Evolutionary conservation across 768 basidiomycete genomes (phyloP), one percentile per base, ranked within the genome.

Genomic region (Boletus coccyginus): DNA sequence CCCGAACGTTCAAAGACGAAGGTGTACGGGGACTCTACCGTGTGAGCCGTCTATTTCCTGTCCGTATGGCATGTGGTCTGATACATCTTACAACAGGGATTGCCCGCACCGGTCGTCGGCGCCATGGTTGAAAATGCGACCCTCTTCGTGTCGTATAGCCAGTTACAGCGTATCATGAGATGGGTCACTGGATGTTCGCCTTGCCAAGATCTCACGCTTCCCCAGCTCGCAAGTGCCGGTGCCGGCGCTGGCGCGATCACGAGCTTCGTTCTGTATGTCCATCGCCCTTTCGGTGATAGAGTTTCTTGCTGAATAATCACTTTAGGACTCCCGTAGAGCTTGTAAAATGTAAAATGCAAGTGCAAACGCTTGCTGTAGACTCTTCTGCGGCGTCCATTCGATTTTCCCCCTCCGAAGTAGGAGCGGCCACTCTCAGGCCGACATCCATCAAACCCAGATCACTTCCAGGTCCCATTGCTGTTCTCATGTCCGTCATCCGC

Each of bases 291-390:
- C 2, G 12, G 1, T n/a, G 19, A 14, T 32, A 12, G 3, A 33
- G 3, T 29, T n/a, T n/a, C 3, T 33, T 24, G 16, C 17, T 45
- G 31, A 58, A 19, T 7, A 3, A 27, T 29, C 24, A 5, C 7
- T 51, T 64, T 52, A 93, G 92, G 31, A 97, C 94, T 0, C 95
- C 95, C 2, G 87, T 98, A 54, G 95, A 97, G 65, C 86, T 97
- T 47, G 84, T 98, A 56, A 97, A 98, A 74, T 97, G 94, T 76
- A 92, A 93, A 71, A 96, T 98, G 94, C 95, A 97, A 71, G 95
- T 97, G 3, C 94, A 96, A 68, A 88, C 92, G 83, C 83, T 96
- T 21, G 74, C 79, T 19, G 56, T 72, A 2, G 55, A 44, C 24
- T 38, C 27, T 3, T 53, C 73, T 9, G 53, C 56, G 31, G 40